A percentile compares a stretch with the other conserved stretches of the same genome.
Evolutionary conservation across 768 basidiomycete species (phyloP).

Genomic region (Xerocomus spinulosus): DNA sequence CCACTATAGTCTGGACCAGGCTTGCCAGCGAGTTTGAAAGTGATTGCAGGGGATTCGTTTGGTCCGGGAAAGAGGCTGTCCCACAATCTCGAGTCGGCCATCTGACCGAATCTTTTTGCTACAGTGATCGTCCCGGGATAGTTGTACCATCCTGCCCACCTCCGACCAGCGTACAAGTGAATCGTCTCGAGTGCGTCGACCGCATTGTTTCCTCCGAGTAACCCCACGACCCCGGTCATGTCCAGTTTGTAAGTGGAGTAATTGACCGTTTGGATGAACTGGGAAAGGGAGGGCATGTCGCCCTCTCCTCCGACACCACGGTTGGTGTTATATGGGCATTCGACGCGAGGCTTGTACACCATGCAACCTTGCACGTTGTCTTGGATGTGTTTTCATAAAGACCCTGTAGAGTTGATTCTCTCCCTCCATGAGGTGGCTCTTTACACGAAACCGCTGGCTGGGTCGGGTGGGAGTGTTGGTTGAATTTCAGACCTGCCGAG

Average conservation of each 20-base stretch:
- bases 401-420: too few species aligned
- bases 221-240: conserved; percentile 26
- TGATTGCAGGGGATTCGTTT: conserved; percentile 22
- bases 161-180: conserved; percentile 28
- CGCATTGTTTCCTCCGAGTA: conserved; percentile 33
- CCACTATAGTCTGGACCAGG: conserved; percentile 66
- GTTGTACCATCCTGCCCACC: conserved; percentile 36
- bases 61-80: conserved; percentile 31
- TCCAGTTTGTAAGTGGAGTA: conserved; percentile 20
- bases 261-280: conserved; percentile 13
- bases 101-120: conserved; percentile 31
- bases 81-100: conserved; percentile 27
- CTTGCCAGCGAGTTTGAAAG: conserved; percentile 27
- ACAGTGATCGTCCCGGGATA: conserved; percentile 31
- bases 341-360: not conserved
- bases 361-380: not conserved
- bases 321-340: conserved; percentile 8
- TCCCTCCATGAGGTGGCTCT: too few species aligned
- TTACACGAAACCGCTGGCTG: too few species aligned
- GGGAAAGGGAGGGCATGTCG: conserved; percentile 12
- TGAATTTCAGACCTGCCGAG: conserved; percentile 39
- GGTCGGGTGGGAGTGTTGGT: conserved; percentile 10
- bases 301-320: not conserved
- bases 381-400: too few species aligned
- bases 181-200: conserved; percentile 30